phyloP scores from a whole-genome alignment of 164 flowering plant species.

The Nymphaea thermarum region DNA sequence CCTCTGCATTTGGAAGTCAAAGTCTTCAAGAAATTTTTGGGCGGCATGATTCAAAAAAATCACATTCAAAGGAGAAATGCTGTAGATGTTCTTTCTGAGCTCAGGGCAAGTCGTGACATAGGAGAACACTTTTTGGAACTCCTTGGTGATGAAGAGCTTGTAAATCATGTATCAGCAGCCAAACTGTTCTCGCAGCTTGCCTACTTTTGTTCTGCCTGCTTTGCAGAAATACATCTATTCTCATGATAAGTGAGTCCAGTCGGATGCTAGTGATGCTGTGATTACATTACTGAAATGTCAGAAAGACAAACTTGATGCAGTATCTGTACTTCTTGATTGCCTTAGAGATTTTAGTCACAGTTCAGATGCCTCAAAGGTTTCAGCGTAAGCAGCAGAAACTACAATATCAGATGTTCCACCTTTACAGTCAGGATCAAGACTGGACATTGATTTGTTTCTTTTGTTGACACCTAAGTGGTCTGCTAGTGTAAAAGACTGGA shows the following conservation, averaged over 20 bases:
- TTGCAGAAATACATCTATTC: slow-evolving; percentile 33
- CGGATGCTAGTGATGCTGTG: slow-evolving; percentile 33
- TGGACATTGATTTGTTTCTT: slow-evolving; percentile 43
- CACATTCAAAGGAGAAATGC: slow-evolving; percentile 51
- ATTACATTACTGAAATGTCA: slow-evolving; percentile 41
- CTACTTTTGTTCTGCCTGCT: slow-evolving; percentile 49
- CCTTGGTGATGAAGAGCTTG: slow-evolving; percentile 46
- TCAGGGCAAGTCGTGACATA: slow-evolving; percentile 55
- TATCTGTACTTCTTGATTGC: slow-evolving; percentile 55
- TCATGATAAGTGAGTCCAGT: slow-evolving; percentile 19
- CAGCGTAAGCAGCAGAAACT: slow-evolving; percentile 26
- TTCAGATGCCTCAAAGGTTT: slow-evolving; percentile 14
- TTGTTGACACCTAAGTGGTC: slow-evolving; percentile 63
- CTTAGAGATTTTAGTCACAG: slow-evolving; percentile 39
- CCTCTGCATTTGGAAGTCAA: slow-evolving; percentile 18
- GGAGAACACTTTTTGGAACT: slow-evolving; percentile 37
- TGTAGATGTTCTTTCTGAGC: slow-evolving; percentile 48
- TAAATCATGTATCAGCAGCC: slow-evolving; percentile 31
- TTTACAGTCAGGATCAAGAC: slow-evolving; percentile 27
- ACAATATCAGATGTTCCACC: slow-evolving; percentile 9
- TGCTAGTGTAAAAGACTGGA: slow-evolving; percentile 70
- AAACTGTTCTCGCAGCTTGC: slow-evolving; percentile 47
- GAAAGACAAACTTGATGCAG: slow-evolving; percentile 34
- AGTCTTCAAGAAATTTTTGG: slow-evolving; percentile 48
- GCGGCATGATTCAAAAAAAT: slow-evolving; percentile 27